Evolutionary conservation across 2,329 filamentous ascomycete species (phyloP), one percentile per base, ranked within the genome.

Genomic region (Sporothrix sp.): DNA sequence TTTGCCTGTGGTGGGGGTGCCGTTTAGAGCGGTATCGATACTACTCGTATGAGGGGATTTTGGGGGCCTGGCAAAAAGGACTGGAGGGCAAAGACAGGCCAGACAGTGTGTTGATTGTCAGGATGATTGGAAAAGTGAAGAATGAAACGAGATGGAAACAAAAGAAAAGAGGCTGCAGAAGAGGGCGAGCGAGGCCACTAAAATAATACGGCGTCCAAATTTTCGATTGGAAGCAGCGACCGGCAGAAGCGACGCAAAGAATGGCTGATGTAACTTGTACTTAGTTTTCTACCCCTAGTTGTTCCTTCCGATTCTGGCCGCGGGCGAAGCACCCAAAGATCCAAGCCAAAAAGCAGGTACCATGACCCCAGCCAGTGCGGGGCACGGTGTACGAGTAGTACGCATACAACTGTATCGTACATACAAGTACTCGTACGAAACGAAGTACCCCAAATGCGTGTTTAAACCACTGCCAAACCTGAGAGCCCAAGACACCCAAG

Each of bases 251-350:
- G 43, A 48, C 23, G 46, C 16, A 40, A 40, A 48, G 33, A 48
- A 40, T 37, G 48, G 37, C 27, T 23, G 50, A 45, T 33, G 44
- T 32, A n/a, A 18, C 10, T 45, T 25, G 21, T 28, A 16, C 36
- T 23, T 9, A 33, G 23, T 33, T 3, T 7, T 30, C 36, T 14
- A 18, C 43, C 30, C 30, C 38, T 32, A 20, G 45, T n/a, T 43
- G 38, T n/a, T 39, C 45, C 35, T 52, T 52, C 51, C 51, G 51
- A 36, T 45, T 49, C 20, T 52, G 51, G 51, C 46, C 51, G 51
- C 45, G 45, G 35, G 39, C 36, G 21, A 18, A 8, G 18, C 11
- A n/a, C n/a, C n/a, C n/a, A n/a, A n/a, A n/a, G n/a, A n/a, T n/a
- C 16, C 18, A 48, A 33, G 33, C n/a, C 23, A 48, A 39, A 45